Conservation (phyloP, 2,329 filamentous ascomycete genomes). For the Cladosporium halotolerans region DNA sequence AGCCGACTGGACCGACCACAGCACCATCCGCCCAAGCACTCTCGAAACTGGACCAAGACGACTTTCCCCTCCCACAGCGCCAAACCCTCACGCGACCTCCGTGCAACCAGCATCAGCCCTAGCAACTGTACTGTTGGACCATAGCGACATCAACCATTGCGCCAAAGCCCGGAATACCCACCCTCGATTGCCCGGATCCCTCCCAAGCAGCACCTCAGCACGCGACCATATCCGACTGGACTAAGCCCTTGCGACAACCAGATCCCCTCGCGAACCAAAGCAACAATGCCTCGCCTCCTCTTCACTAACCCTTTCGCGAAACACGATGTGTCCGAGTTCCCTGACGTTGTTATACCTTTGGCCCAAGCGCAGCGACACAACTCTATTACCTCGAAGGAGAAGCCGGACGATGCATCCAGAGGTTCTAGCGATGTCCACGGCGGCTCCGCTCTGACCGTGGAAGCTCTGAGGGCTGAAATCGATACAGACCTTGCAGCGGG, state of each 20-base stretch:
- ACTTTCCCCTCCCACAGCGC: slow-evolving; percentile 1
- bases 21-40: neutral
- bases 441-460: slow-evolving; percentile 49
- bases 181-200: neutral
- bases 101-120: too few species aligned
- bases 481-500: slow-evolving; percentile 51
- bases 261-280: neutral
- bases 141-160: slow-evolving; percentile 5
- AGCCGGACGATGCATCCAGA: slow-evolving; percentile 28
- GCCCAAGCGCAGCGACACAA: slow-evolving; percentile 37
- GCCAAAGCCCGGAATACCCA: neutral
- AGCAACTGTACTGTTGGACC: neutral
- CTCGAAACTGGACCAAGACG: neutral
- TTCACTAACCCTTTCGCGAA: slow-evolving; percentile 46
- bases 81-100: slow-evolving; percentile 6
- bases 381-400: slow-evolving; percentile 24
- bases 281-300: slow-evolving; percentile 8
- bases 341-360: slow-evolving; percentile 47
- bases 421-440: slow-evolving; percentile 33
- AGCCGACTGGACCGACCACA: neutral
- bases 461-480: slow-evolving; percentile 62
- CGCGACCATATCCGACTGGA: neutral
- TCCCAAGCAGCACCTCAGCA: neutral
- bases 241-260: slow-evolving; percentile 3
- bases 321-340: slow-evolving; percentile 45